phyloP scores from a whole-genome alignment of 108 stramenopile genomes.

The Pseudonitzschia multiseries region DNA sequence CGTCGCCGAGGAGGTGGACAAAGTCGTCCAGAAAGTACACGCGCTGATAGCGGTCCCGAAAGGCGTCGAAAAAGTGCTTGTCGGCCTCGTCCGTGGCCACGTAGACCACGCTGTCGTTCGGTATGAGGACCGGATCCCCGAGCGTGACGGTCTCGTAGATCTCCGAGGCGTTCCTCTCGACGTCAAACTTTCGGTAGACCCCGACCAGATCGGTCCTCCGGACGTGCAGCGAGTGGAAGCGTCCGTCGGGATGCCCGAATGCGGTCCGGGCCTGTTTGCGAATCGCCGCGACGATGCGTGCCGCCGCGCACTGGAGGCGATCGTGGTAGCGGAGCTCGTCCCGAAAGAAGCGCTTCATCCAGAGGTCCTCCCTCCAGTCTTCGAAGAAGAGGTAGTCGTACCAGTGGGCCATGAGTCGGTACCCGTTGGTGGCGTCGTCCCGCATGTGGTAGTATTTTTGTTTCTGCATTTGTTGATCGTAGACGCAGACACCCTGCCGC shows the following conservation, averaged over 20 bases:
- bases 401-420: slow-evolving; percentile 76
- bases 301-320: slow-evolving; percentile 90
- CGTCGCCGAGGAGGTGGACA: slow-evolving; percentile 15
- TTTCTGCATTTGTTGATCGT: slow-evolving; percentile 64
- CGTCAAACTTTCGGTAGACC: slow-evolving; percentile 23
- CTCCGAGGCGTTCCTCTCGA: slow-evolving; percentile 61
- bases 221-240: slow-evolving; percentile 77
- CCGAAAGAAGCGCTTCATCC: slow-evolving; percentile 83
- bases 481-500: slow-evolving; percentile 68
- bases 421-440: slow-evolving; percentile 36
- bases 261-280: slow-evolving; percentile 9
- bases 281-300: neutral
- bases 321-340: slow-evolving; percentile 81
- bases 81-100: slow-evolving; percentile 70
- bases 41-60: slow-evolving; percentile 45
- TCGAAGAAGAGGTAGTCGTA: slow-evolving; percentile 86
- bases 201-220: slow-evolving; percentile 61
- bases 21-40: slow-evolving; percentile 52
- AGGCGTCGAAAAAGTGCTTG: slow-evolving; percentile 26
- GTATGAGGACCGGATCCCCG: slow-evolving; percentile 18
- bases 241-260: slow-evolving; percentile 43
- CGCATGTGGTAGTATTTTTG: slow-evolving; percentile 71
- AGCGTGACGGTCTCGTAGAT: slow-evolving; percentile 21
- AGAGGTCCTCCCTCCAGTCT: slow-evolving; percentile 79
- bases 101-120: slow-evolving; percentile 27